Evolutionary conservation across 176 grass and related monocot genomes (phyloP).

Genomic region (Oryza australiensis): DNA sequence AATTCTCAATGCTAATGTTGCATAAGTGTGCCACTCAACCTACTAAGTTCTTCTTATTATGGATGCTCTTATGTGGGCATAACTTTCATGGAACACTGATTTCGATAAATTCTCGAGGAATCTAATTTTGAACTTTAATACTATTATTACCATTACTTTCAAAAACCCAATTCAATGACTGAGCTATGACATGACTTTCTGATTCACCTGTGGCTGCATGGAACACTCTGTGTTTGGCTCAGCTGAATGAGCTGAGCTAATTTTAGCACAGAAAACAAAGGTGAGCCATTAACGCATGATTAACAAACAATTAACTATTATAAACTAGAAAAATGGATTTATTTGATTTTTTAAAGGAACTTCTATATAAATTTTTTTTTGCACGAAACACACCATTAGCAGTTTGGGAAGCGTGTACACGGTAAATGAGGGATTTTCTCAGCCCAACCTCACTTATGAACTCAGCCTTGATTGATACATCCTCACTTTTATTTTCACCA

Average conservation of each 20-base stretch:
- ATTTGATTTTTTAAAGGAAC: too few relatives aligned
- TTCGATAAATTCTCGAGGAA: background rate
- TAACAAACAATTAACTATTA: too few relatives aligned
- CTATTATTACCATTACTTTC: slow-evolving; percentile 10
- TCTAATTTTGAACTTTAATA: background rate
- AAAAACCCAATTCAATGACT: background rate
- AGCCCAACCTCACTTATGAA: too few relatives aligned
- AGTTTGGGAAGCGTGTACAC: too few relatives aligned
- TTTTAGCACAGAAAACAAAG: too few relatives aligned
- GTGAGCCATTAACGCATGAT: too few relatives aligned
- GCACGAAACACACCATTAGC: too few relatives aligned
- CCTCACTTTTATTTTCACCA: background rate
- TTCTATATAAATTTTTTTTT: too few relatives aligned
- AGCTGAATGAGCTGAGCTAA: too few relatives aligned
- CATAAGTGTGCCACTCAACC: background rate
- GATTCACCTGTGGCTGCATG: background rate
- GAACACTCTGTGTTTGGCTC: background rate
- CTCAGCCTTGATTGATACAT: background rate
- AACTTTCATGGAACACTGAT: background rate
- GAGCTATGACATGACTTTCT: background rate
- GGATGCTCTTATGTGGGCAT: background rate
- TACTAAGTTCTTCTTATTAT: slow-evolving; percentile 16
- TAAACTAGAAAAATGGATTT: too few relatives aligned
- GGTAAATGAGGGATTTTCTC: too few relatives aligned
- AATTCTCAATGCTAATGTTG: slow-evolving; percentile 4